Conservation (phyloP, 257 asterid species). For the Plectranthus barbatus region DNA sequence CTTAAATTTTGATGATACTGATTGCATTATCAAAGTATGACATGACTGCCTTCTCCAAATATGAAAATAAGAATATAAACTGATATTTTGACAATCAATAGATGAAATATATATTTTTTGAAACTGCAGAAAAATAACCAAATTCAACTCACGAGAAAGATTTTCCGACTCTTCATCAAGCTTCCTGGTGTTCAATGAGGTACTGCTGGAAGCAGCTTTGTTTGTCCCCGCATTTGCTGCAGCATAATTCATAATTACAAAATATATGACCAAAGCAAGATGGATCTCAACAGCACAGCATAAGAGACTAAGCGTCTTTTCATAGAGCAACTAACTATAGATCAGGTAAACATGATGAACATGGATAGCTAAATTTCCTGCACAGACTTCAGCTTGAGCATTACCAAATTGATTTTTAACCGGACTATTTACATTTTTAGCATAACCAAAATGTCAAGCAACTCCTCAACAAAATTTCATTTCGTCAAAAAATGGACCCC, state of each 20-base stretch:
- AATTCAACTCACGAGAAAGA: conserved; percentile 69
- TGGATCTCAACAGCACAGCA: background rate
- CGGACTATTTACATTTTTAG: background rate
- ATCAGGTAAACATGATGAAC: background rate
- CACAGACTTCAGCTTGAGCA: background rate
- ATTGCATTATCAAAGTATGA: background rate
- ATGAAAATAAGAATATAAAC: background rate
- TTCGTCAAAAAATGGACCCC: background rate
- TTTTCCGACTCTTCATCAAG: conserved; percentile 93
- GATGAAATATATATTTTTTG: background rate
- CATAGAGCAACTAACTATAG: background rate
- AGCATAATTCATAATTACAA: conserved; percentile 17
- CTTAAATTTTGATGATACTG: background rate
- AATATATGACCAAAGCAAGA: background rate
- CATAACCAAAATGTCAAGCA: background rate
- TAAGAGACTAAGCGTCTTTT: background rate
- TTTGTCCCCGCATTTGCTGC: conserved; percentile 84
- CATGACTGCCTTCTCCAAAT: background rate
- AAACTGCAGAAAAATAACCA: background rate
- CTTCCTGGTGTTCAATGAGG: conserved; percentile 79
- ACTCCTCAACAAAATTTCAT: background rate
- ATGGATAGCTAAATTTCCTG: background rate
- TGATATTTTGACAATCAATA: background rate
- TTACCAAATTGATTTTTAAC: background rate
- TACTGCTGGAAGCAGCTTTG: conserved; percentile 87